phyloP scores from a whole-genome alignment of 139 green algal genomes.

The Micromonas pusilla region DNA sequence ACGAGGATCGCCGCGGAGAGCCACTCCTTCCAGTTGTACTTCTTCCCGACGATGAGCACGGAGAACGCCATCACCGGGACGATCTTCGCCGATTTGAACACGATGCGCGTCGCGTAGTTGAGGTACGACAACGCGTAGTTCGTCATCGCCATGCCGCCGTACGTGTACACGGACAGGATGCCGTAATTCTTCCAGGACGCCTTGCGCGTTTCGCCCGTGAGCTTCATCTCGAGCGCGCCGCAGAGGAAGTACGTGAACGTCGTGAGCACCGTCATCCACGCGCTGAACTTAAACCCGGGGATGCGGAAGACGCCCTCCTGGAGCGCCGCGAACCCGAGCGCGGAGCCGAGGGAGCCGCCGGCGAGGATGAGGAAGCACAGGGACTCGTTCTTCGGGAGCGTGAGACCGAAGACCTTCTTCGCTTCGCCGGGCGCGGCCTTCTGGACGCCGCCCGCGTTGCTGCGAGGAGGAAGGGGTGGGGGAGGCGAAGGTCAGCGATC shows the following conservation, averaged over 20 bases:
- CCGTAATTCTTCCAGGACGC: conserved; percentile 44
- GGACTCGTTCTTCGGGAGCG: not conserved
- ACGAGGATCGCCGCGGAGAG: conserved; percentile 41
- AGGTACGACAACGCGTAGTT: conserved; percentile 60
- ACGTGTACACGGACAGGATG: conserved; percentile 44
- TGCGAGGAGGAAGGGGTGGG: not conserved
- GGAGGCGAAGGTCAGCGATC: not conserved
- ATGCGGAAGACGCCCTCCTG: conserved; percentile 58
- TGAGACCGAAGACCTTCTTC: conserved; percentile 24
- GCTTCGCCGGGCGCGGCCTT: conserved; percentile 14
- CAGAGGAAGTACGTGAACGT: conserved; percentile 48
- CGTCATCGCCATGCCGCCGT: conserved; percentile 52
- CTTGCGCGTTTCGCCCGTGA: conserved; percentile 24
- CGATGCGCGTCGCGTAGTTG: conserved; percentile 60
- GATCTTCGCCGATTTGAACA: conserved; percentile 58
- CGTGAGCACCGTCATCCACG: conserved; percentile 60
- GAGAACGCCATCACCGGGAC: conserved; percentile 55
- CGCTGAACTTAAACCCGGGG: conserved; percentile 48
- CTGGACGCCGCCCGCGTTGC: conserved; percentile 15
- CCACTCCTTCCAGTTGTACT: conserved; percentile 38
- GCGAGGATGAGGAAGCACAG: conserved; percentile 24
- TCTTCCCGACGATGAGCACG: conserved; percentile 39
- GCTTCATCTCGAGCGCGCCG: conserved; percentile 42
- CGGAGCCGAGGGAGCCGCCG: conserved; percentile 31
- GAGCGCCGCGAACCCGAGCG: conserved; percentile 48